Evolutionary conservation across 495 filamentous ascomycete species (phyloP).

Genomic region (Friedmanniomyces simplex): DNA sequence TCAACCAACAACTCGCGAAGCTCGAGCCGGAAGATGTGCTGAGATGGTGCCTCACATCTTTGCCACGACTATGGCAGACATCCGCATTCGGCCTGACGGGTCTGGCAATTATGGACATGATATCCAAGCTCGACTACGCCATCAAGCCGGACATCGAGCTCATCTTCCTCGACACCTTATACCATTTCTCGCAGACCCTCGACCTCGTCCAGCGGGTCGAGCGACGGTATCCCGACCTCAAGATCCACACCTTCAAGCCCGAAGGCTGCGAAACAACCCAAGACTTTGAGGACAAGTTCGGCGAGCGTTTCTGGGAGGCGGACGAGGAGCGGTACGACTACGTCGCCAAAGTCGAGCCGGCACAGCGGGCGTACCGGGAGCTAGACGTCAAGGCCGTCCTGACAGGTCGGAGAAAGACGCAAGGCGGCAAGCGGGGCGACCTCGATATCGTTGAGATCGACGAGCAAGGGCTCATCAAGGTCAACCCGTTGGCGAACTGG

Average conservation of each 20-base stretch:
- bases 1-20: constrained; percentile 78
- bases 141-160: constrained; percentile 67
- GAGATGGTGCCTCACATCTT: constrained; percentile 79
- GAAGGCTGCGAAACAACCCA: constrained; percentile 53
- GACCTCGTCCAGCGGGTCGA: constrained; percentile 69
- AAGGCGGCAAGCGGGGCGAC: constrained; percentile 85
- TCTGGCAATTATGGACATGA: constrained; percentile 88
- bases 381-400: constrained; percentile 84
- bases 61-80: constrained; percentile 87
- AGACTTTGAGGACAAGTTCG: constrained; percentile 73
- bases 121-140: constrained; percentile 52
- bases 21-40: constrained; percentile 80
- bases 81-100: constrained; percentile 96
- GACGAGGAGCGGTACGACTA: constrained; percentile 90
- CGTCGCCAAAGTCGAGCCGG: constrained; percentile 93
- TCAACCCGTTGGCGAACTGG: constrained; percentile 99
- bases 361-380: constrained; percentile 81
- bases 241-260: constrained; percentile 83
- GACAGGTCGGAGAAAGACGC: constrained; percentile 85
- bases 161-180: constrained; percentile 93
- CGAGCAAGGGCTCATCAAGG: constrained; percentile 90
- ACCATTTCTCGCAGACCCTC: constrained; percentile 89
- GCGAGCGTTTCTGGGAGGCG: constrained; percentile 73
- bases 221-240: constrained; percentile 62
- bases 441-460: constrained; percentile 87